Evolutionary conservation across 192 early-diverging fungal genomes (phyloP).

Genomic region (Geosiphon pyriformis): DNA sequence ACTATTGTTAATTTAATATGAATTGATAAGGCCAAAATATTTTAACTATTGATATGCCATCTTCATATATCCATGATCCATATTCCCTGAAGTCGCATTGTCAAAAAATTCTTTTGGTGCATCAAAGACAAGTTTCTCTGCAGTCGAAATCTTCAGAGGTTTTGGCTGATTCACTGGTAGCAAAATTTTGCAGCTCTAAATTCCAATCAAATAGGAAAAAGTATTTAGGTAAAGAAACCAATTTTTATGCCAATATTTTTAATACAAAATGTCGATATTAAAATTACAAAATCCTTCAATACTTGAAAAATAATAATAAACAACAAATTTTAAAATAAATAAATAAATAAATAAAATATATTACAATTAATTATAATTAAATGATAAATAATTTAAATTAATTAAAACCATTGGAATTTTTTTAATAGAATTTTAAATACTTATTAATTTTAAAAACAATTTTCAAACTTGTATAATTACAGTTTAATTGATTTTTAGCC

Average conservation of each 20-base stretch:
- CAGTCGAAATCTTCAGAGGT: conserved; percentile 36
- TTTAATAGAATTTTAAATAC: too few relatives aligned
- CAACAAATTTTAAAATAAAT: too few relatives aligned
- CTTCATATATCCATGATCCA: conserved; percentile 59
- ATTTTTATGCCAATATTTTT: too few relatives aligned
- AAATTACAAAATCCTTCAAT: conserved; percentile 55
- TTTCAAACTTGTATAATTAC: too few relatives aligned
- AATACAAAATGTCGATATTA: conserved; percentile 13
- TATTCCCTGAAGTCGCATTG: conserved; percentile 63
- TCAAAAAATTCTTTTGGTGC: conserved; percentile 67
- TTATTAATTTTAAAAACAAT: too few relatives aligned
- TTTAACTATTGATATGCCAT: conserved; percentile 64
- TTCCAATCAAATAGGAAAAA: neutral
- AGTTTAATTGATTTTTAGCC: too few relatives aligned
- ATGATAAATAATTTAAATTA: too few relatives aligned
- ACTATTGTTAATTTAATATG: too few relatives aligned
- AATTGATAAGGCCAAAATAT: conserved; percentile 3
- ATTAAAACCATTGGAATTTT: too few relatives aligned
- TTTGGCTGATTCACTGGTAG: conserved; percentile 35
- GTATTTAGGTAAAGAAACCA: neutral
- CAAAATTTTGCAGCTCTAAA: conserved; percentile 50
- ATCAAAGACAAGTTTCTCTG: conserved; percentile 63
- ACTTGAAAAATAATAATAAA: conserved; percentile 50
- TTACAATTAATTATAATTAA: too few relatives aligned
- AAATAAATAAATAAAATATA: too few relatives aligned